phyloP scores from a whole-genome alignment of 208 protist genomes.

The Plasmodiophora brassicae region DNA sequence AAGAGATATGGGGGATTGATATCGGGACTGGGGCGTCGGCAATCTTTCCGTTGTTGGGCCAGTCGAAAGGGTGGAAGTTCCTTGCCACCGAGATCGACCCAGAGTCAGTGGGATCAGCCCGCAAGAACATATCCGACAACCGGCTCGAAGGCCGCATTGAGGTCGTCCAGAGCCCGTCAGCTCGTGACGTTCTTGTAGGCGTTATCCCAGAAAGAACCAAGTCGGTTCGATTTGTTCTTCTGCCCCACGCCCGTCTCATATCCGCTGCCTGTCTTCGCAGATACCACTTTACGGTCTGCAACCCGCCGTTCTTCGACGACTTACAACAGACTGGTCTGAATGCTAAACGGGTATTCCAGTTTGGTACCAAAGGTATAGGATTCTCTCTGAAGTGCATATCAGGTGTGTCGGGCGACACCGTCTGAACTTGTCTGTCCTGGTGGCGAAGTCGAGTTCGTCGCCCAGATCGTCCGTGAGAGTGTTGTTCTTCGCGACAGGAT shows the following conservation, averaged over 20 bases:
- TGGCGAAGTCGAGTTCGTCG: not conserved
- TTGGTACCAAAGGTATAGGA: not conserved
- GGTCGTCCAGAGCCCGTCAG: not conserved
- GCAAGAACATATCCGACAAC: not conserved
- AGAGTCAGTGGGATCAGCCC: slow-evolving; percentile 5
- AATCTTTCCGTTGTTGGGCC: slow-evolving; percentile 7
- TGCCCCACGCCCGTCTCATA: not conserved
- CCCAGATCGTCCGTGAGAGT: not conserved
- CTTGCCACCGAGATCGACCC: not conserved
- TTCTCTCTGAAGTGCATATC: not conserved
- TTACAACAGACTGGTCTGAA: slow-evolving; percentile 14
- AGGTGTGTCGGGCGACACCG: not conserved
- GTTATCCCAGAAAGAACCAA: not conserved
- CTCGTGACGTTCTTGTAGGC: not conserved
- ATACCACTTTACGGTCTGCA: slow-evolving; percentile 36
- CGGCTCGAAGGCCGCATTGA: not conserved
- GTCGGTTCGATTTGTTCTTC: not conserved
- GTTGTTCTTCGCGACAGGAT: not conserved
- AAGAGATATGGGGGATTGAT: not conserved
- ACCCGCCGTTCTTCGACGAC: slow-evolving; percentile 33
- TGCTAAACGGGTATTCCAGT: not conserved
- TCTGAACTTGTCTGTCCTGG: slow-evolving; percentile 6
- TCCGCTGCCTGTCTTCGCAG: not conserved
- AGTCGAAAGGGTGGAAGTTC: not conserved
- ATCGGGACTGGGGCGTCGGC: slow-evolving; percentile 33